Base-by-base conservation (phyloP, 768 basidiomycete species). In the Atractiella rhizophila region DNA sequence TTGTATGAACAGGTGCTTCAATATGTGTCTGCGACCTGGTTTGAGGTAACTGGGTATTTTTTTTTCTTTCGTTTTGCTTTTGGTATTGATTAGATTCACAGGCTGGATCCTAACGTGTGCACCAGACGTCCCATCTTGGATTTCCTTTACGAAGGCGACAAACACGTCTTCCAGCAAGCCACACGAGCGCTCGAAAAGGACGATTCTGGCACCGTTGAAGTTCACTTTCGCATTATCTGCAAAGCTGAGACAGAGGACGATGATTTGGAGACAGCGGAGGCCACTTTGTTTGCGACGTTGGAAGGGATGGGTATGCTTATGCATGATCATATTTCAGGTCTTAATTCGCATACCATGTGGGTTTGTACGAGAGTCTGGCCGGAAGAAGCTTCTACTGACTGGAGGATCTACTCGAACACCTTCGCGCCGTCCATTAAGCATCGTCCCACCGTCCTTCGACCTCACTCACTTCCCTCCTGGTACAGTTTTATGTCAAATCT, bases 281-380 rank as follows among this genome's bases (percentile, higher is more conserved):
- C 58, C 25, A 59, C 56, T 21, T 48, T 58, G 0, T 63, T 58
- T 58, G 77, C 81, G 57, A 71, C 70, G 50, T 83, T 96, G 75
- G 86, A 94, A 54, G 91, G 80, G 24, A 88, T 86, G 56, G 91
- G 91, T 15, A 94, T 98, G 91, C 70, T 96, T 52, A 86, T 96
- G 74, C 69, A 80, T 45, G 86, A 94, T 63, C 73, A 85, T 24
- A 73, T 83, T 56, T 75, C 74, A 39, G 76, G 76, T n/a, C 68
- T 71, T 45, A 73, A 82, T 12, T 79, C 83, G 13, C 91, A 94
- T 59, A 88, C 86, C 12, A 91, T 94, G 85, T n/a, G n/a, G n/a
- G n/a, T n/a, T n/a, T n/a, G n/a, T n/a, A n/a, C n/a, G n/a, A n/a
- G n/a, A n/a, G n/a, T n/a, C n/a, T n/a, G n/a, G n/a, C n/a, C n/a